These are phyloP conservation scores for Nematocida sp. DNA, from an alignment of 371 early-diverging fungal genomes.

Conservation along the genomic window DNA sequence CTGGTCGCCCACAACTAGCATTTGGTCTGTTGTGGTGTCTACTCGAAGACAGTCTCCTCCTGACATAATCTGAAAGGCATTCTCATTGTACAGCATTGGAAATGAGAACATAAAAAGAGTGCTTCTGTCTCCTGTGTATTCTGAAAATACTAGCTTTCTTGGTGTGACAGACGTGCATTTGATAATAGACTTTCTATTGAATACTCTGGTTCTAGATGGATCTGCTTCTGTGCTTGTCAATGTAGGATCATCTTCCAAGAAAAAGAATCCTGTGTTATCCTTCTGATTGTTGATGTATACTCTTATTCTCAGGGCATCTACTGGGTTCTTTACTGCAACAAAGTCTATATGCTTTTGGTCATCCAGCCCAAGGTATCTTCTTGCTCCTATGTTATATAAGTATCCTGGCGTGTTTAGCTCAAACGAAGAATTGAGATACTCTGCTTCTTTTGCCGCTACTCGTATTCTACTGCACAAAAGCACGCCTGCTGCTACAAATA, in stretches of 20 bases:
- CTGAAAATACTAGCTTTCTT: background rate
- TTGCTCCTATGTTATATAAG: conserved; percentile 26
- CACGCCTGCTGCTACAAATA: background rate
- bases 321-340: background rate
- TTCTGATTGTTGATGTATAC: background rate
- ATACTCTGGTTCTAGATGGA: background rate
- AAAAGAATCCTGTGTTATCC: conserved; percentile 9
- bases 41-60: background rate
- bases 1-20: background rate
- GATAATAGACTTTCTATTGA: background rate
- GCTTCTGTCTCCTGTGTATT: background rate
- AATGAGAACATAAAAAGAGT: conserved; percentile 2
- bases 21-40: background rate
- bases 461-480: background rate
- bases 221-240: background rate
- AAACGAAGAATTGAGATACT: conserved; percentile 22
- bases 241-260: background rate
- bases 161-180: background rate
- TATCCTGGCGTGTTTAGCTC: conserved; percentile 46
- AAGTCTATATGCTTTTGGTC: background rate
- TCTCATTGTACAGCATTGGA: conserved; percentile 12
- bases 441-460: background rate
- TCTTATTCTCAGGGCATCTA: background rate
- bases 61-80: conserved; percentile 11
- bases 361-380: conserved; percentile 10